A percentile compares a stretch with the other conserved stretches of the same genome.
phyloP scores from a whole-genome alignment of 1,284 basidiomycete genomes.

The Rhodofomes roseus region DNA sequence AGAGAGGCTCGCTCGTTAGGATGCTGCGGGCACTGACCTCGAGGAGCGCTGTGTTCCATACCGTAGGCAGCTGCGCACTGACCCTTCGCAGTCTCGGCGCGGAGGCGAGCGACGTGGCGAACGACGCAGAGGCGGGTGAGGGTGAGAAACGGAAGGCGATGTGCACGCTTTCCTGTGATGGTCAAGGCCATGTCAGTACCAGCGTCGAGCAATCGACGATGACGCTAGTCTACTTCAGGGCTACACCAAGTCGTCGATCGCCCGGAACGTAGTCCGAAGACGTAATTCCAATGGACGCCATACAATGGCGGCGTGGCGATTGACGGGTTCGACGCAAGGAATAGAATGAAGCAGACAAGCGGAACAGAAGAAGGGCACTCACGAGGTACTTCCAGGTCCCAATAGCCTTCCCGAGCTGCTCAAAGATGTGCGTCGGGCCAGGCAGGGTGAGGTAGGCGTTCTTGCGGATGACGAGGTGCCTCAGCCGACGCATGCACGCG shows the following conservation, averaged over 20 bases:
- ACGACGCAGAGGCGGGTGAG: slow-evolving; percentile 19
- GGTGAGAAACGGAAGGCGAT: slow-evolving; percentile 43
- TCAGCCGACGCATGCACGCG: slow-evolving; percentile 26
- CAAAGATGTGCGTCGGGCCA: slow-evolving; percentile 39
- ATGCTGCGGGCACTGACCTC: slow-evolving; percentile 16
- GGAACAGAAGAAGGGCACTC: slow-evolving; percentile 17
- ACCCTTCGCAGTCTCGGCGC: slow-evolving; percentile 25
- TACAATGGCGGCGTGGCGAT: neutral
- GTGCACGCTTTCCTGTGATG: slow-evolving; percentile 39
- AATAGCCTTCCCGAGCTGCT: slow-evolving; percentile 41
- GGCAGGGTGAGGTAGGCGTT: slow-evolving; percentile 49
- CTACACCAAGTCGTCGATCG: neutral
- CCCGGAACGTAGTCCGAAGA: neutral
- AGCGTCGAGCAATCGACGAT: neutral
- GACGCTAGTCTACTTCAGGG: neutral
- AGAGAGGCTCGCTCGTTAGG: neutral
- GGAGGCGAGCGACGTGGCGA: slow-evolving; percentile 21
- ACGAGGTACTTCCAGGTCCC: slow-evolving; percentile 42
- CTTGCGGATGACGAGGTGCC: slow-evolving; percentile 48
- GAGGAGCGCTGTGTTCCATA: slow-evolving; percentile 28
- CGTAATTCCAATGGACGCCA: neutral
- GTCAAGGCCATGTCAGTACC: slow-evolving; percentile 5
- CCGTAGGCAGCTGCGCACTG: slow-evolving; percentile 23
- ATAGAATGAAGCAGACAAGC: slow-evolving; percentile 18
- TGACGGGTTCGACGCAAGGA: slow-evolving; percentile 13